These are phyloP conservation scores for Bipolaris gigantea DNA, from an alignment of 2,329 filamentous ascomycete species.

Conservation along the genomic window DNA sequence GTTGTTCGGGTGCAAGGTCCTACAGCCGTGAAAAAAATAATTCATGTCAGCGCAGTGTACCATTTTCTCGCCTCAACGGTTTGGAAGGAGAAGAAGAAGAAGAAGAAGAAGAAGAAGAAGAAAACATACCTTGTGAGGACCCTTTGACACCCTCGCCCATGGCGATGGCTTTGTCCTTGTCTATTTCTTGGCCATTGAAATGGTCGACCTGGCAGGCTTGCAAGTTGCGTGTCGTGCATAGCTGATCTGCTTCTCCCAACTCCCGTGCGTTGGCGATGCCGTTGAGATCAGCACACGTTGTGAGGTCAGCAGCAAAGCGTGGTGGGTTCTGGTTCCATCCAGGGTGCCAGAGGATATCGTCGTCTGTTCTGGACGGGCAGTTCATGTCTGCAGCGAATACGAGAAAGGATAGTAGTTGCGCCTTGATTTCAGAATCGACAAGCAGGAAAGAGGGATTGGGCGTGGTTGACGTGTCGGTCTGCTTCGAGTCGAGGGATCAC, in stretches of 20 bases:
- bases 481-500: no score
- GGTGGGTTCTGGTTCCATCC: conserved; percentile 39
- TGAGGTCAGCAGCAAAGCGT: conserved; percentile 35
- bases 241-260: conserved; percentile 28
- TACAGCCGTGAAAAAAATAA: conserved; percentile 6
- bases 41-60: conserved; percentile 10
- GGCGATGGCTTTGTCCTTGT: conserved; percentile 12
- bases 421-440: not conserved
- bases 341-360: conserved; percentile 29
- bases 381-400: conserved; percentile 27
- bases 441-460: not conserved
- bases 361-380: conserved; percentile 35
- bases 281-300: conserved; percentile 36
- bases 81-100: not conserved
- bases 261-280: conserved; percentile 38
- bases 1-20: conserved; percentile 38
- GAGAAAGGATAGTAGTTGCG: not conserved
- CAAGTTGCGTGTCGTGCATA: conserved; percentile 16
- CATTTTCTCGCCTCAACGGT: not conserved
- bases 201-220: conserved; percentile 20
- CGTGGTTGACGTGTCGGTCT: no score
- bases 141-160: conserved; percentile 34
- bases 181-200: conserved; percentile 21
- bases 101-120: not conserved
- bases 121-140: conserved; percentile 19